A percentile compares a stretch with the other conserved stretches of the same genome.
Conservation (phyloP, 805 yeast genomes). For the Starmerella etchellsii region DNA sequence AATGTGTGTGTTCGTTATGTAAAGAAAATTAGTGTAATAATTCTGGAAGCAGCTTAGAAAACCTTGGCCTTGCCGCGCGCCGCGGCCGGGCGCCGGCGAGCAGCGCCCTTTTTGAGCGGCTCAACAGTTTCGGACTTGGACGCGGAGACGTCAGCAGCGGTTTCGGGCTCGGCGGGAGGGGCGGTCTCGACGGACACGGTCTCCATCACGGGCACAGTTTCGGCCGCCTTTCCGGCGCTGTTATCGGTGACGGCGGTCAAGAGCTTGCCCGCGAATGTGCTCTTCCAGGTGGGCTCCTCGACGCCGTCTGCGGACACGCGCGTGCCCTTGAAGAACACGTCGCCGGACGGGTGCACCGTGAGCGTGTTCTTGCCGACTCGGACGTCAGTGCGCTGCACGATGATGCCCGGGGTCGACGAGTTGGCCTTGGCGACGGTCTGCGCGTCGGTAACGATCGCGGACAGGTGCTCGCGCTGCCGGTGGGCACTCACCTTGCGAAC, state of each 20-base stretch:
- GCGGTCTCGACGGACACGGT: conserved; percentile 3
- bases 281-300: conserved; percentile 25
- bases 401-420: conserved; percentile 18
- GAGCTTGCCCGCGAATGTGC: conserved; percentile 23
- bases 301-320: conserved; percentile 24
- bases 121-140: neutral
- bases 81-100: conserved; percentile 19
- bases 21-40: too few species aligned
- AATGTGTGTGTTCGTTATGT: too few species aligned
- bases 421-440: conserved; percentile 23
- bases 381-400: conserved; percentile 22
- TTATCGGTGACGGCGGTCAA: neutral
- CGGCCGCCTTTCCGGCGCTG: neutral
- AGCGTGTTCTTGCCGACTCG: conserved; percentile 24
- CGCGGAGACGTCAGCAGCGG: conserved; percentile 16
- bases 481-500: conserved; percentile 40
- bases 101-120: conserved; percentile 16
- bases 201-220: neutral
- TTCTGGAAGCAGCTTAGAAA: conserved; percentile 8
- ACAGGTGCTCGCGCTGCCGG: conserved; percentile 46
- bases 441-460: conserved; percentile 25
- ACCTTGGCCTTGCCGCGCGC: conserved; percentile 20
- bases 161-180: conserved; percentile 15
- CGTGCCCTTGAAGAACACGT: conserved; percentile 23
- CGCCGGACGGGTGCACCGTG: conserved; percentile 27